Percentiles rank a stretch among this genome's conserved stretches.
Evolutionary conservation across 2,329 filamentous ascomycete genomes (phyloP).

Genomic region (Cladosporium sp.): DNA sequence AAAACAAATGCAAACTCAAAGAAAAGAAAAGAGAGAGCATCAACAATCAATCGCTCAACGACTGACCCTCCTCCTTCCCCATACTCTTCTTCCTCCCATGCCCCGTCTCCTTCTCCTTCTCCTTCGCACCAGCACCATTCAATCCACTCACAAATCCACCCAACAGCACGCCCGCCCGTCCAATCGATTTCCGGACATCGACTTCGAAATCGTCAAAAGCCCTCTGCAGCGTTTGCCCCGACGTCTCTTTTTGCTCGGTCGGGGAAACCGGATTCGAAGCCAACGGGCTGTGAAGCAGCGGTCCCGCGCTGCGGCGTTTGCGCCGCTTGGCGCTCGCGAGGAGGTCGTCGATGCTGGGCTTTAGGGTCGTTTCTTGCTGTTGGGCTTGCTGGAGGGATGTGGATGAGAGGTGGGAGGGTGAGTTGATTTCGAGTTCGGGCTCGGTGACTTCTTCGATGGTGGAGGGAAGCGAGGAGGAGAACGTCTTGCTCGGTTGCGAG

Average conservation of each 20-base stretch:
- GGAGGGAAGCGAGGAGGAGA: neutral
- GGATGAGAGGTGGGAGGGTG: neutral
- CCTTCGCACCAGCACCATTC: neutral
- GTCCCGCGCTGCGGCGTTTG: constrained; percentile 23
- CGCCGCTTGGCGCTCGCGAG: constrained; percentile 25
- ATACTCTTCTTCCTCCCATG: constrained; percentile 10
- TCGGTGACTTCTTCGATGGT: constrained; percentile 6
- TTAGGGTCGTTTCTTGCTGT: constrained; percentile 20
- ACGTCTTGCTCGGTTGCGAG: constrained; percentile 12
- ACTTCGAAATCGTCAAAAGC: constrained; percentile 27
- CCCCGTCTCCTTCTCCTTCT: constrained; percentile 15
- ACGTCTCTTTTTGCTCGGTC: neutral
- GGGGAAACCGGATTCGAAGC: constrained; percentile 23
- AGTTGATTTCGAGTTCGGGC: neutral
- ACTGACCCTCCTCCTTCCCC: constrained; percentile 1
- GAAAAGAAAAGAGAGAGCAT: neutral
- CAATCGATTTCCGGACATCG: constrained; percentile 21
- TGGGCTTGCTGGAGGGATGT: neutral
- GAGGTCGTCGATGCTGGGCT: constrained; percentile 26
- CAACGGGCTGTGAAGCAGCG: constrained; percentile 23
- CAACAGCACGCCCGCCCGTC: constrained; percentile 14
- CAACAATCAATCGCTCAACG: constrained; percentile 11
- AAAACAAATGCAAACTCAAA: neutral
- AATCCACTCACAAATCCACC: constrained; percentile 11
- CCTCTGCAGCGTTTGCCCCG: constrained; percentile 15